Evolutionary conservation across 2,329 filamentous ascomycete species (phyloP), one percentile per base, ranked within the genome.

Genomic region (Teratosphaeria nubilosa): DNA sequence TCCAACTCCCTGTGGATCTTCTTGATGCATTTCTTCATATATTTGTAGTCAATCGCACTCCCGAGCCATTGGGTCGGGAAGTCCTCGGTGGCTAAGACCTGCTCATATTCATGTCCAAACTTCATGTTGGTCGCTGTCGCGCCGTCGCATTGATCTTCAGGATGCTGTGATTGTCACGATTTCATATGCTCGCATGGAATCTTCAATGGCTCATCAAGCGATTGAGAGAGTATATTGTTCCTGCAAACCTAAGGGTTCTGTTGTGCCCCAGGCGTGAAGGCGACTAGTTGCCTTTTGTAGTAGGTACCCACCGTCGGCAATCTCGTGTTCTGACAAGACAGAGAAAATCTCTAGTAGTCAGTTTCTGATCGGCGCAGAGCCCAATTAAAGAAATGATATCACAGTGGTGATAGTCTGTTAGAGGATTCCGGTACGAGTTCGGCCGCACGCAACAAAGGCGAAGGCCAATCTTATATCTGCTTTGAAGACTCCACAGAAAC

Each of bases 1-100:
- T 79, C 75, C 56, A 95, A 79, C 75, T 95, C 89, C 55, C 77
- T 75, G 63, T 86, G 83, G 54, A 95, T 86, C 69, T 86, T 86
- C 70, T 91, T 92, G 69, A 95, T 86, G 73, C 88, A 89, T 76
- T 95, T 95, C 74, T 95, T 95, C 58, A 95, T 81, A 72, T 90
- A 83, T 51, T 86, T 82, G 71, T 95, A 95, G 2, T 88, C 89
- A 61, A 95, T 88, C 54, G 90, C 90, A 30, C 84, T 85, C 51
- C 86, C 80, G 54, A 91, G 74, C 82, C 81, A 84, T 69, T 86
- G 84, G 54, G 82, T 75, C 7, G 90, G 90, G 70, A 90, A 95
- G 63, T 82, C 86, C 78, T 89, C 86, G 63, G 78, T 81, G 62
- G 82, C 78, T 61, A 95, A 79, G 54, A 82, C 80, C 66, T 86